A percentile compares a stretch with the other conserved stretches of the same genome.
These are phyloP conservation scores for Acanthochlamys bracteata DNA, from an alignment of 106 monocot genomes.

Conservation along the genomic window DNA sequence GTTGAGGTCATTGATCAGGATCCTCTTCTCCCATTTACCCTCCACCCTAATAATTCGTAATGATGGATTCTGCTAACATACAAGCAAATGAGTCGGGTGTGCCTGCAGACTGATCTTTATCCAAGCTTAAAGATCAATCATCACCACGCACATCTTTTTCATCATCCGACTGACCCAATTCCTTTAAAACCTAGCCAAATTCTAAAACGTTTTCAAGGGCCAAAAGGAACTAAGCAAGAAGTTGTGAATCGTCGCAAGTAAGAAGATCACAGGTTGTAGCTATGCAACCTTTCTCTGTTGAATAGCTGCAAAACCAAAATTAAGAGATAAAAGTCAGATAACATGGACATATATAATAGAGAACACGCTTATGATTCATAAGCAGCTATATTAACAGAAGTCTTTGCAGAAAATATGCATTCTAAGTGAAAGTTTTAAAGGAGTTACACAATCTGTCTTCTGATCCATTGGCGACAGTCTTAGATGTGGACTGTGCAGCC, in stretches of 20 bases:
- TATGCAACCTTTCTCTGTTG: constrained; percentile 26
- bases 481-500: constrained; percentile 12
- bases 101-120: constrained; percentile 28
- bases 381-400: background rate
- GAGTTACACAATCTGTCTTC: constrained; percentile 17
- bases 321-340: too few relatives aligned
- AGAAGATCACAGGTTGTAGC: constrained; percentile 30
- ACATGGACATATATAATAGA: background rate
- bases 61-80: constrained; percentile 13
- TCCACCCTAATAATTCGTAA: constrained; percentile 24
- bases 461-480: constrained; percentile 15
- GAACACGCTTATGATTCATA: background rate
- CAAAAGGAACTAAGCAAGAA: constrained; percentile 17
- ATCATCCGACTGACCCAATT: constrained; percentile 8
- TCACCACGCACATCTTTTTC: constrained; percentile 17
- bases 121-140: constrained; percentile 23
- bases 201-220: constrained; percentile 28
- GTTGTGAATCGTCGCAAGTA: constrained; percentile 7
- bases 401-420: background rate
- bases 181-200: constrained; percentile 16
- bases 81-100: constrained; percentile 24
- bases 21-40: constrained; percentile 9
- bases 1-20: too few relatives aligned
- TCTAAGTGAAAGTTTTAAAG: constrained; percentile 6
- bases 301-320: constrained; percentile 11